phyloP scores from a whole-genome alignment of 306 rosid species.

The Quercus mongolica region DNA sequence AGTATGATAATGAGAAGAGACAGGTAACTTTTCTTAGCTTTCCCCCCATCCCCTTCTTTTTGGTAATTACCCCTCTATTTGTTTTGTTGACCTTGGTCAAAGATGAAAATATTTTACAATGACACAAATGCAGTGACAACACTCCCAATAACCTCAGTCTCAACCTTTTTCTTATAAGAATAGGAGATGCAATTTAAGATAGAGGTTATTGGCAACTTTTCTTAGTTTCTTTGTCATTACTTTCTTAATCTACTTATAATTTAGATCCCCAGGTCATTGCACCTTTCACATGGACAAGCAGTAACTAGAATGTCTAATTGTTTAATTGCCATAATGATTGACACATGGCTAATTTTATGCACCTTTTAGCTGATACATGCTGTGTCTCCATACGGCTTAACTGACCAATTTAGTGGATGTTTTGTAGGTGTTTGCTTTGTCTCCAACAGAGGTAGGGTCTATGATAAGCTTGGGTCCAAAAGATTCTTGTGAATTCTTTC shows the following conservation, averaged over 20 bases:
- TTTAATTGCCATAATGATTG: background rate
- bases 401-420: slow-evolving; percentile 3
- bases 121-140: no score
- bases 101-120: no score
- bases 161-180: no score
- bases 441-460: slow-evolving; percentile 85
- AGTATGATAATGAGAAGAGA: slow-evolving; percentile 49
- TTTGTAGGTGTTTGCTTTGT: slow-evolving; percentile 69
- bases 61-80: no score
- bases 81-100: no score
- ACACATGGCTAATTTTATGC: slow-evolving; percentile 2
- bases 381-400: slow-evolving; percentile 8
- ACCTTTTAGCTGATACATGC: background rate
- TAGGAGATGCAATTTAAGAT: no score
- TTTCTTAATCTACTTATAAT: background rate
- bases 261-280: background rate
- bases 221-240: background rate
- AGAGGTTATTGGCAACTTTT: background rate
- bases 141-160: no score
- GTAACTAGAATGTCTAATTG: slow-evolving; percentile 7
- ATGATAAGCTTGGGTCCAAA: slow-evolving; percentile 72
- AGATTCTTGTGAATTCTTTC: slow-evolving; percentile 90
- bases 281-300: background rate
- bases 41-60: no score
- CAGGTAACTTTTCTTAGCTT: slow-evolving; percentile 17